Evolutionary conservation across 2,329 filamentous ascomycete species (phyloP).

Genomic region (Coleophoma eucalyptorum): DNA sequence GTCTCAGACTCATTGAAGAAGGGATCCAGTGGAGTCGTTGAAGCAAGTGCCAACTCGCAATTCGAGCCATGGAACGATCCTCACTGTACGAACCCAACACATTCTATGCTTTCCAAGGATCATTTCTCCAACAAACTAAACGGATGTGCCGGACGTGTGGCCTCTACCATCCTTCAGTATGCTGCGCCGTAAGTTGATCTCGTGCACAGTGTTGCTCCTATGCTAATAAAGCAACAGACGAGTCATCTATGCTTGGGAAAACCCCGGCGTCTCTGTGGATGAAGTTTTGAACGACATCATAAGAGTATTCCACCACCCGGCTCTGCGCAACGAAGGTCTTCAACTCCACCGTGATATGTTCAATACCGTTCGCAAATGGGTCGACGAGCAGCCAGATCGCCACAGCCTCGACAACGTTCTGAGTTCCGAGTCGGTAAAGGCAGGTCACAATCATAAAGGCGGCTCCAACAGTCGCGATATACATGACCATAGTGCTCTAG

Average conservation of each 20-base stretch:
- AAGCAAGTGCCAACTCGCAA: conserved; percentile 68
- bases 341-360: conserved; percentile 91
- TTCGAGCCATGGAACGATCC: conserved; percentile 78
- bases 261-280: conserved; percentile 75
- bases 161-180: conserved; percentile 77
- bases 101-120: conserved; percentile 80
- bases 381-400: conserved; percentile 62
- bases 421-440: conserved; percentile 76
- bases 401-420: conserved; percentile 71
- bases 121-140: conserved; percentile 80
- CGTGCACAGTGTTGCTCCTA: neutral
- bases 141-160: conserved; percentile 70
- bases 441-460: conserved; percentile 73
- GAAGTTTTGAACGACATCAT: conserved; percentile 81
- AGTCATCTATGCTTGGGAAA: conserved; percentile 89
- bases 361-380: conserved; percentile 78
- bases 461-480: conserved; percentile 26
- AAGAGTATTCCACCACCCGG: conserved; percentile 86
- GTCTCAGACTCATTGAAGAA: conserved; percentile 82
- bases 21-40: conserved; percentile 71
- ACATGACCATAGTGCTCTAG: conserved; percentile 26
- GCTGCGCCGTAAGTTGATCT: conserved; percentile 73
- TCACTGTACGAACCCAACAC: conserved; percentile 71
- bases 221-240: conserved; percentile 45
- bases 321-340: conserved; percentile 67